A percentile compares a stretch with the other conserved stretches of the same genome.
These are phyloP conservation scores for Barnettozyma siamensis DNA, from an alignment of 805 yeast species.

Conservation along the genomic window DNA sequence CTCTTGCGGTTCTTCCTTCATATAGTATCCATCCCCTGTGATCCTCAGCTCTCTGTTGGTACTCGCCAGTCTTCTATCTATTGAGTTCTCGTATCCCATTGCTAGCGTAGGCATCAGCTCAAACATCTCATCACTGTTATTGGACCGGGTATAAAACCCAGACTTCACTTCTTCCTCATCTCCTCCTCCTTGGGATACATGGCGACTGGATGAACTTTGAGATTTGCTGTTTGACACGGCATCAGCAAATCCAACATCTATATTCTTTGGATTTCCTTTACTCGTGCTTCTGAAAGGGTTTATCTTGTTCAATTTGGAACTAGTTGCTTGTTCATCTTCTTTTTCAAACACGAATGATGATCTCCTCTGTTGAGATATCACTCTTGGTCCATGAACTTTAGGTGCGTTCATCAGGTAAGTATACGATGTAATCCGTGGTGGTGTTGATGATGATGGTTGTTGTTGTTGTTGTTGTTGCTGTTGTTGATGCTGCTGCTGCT, in stretches of 20 bases:
- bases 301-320: not conserved
- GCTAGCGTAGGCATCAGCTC: constrained; percentile 25
- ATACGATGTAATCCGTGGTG: too few species aligned
- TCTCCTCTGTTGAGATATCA: too few species aligned
- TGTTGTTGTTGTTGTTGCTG: too few species aligned
- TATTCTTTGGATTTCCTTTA: too few species aligned
- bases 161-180: not conserved
- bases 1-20: constrained; percentile 1
- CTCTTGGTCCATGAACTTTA: too few species aligned
- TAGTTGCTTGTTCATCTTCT: not conserved
- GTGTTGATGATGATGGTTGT: too few species aligned
- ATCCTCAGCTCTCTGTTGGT: constrained; percentile 21
- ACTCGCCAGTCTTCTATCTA: constrained; percentile 11
- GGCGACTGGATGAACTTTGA: too few species aligned
- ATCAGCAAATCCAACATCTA: too few species aligned
- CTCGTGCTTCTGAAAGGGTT: not conserved
- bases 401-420: too few species aligned
- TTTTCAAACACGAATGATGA: not conserved
- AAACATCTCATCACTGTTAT: constrained; percentile 18
- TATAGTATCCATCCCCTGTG: constrained; percentile 22
- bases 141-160: constrained; percentile 9
- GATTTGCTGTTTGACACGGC: not conserved
- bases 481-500: too few species aligned
- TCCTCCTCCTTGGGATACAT: not conserved
- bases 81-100: constrained; percentile 23